Base-by-base conservation (phyloP, 208 protist genomes). In the Leishmania gerbilli region DNA sequence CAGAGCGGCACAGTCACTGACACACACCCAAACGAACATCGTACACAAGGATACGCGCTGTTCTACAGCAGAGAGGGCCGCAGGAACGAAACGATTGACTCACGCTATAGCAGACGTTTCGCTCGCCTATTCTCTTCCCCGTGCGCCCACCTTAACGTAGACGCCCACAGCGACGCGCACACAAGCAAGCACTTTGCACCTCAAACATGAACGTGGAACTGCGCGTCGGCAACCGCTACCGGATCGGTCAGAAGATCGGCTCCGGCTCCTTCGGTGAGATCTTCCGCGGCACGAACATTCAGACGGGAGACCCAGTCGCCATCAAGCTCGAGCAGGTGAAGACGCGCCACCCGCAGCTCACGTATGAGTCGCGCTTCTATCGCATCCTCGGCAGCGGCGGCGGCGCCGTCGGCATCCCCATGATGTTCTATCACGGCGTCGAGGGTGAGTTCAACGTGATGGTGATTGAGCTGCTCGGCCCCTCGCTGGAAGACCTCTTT, bases 191-290 rank as follows among this genome's bases (percentile, higher is more conserved):
- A n/a, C 69, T 24, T 71, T 45, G 34, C 65, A 71, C 37, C 65
- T 8, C 65, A 67, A 74, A 72, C 3, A 93, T 93, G 89, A 95
- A 88, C 86, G 87, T 98, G 79, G 98, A 99, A 77, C 89, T 99
- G 34, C 92, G 96, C 58, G 98, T 99, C 27, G 99, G 97, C 69
- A 96, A 95, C 79, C 99, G 99, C 78, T 99, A 98, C 87, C 87
- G 96, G 64, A 93, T 99, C 69, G 98, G 95, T 49, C 92, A 98
- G 76, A 99, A 99, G 93, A 99, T 99, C 87, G 99, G 99, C 31
- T 90, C 89, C 53, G 99, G 99, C 34, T 95, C 91, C 74, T 98
- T 98, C 80, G 96, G 96, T 60, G 96, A 98, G 79, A 98, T 98
- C 80, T 98, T 97, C 87, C 91, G 93, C 45, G 96, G 94, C 71